These are phyloP conservation scores for Begonia fuchsioides DNA, from an alignment of 306 rosid species.

Conservation along the genomic window DNA sequence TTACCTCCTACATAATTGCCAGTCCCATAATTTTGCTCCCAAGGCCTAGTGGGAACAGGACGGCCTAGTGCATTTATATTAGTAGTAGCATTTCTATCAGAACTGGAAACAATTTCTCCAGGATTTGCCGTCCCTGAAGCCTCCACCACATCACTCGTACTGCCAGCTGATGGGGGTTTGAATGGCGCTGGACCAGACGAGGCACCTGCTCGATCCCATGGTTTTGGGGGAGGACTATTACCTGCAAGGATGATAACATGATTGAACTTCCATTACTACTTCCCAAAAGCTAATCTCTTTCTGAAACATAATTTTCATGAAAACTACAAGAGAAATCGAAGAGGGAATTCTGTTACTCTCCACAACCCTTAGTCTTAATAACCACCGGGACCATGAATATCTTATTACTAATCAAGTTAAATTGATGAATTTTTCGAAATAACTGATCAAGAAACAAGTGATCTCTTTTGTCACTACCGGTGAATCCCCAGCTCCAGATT, in stretches of 20 bases:
- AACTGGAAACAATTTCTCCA: conserved; percentile 71
- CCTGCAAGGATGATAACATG: conserved; percentile 29
- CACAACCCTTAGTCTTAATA: no score
- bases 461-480: no score
- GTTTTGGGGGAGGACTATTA: conserved; percentile 71
- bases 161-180: conserved; percentile 73
- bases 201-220: conserved; percentile 81
- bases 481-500: no score
- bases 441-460: no score
- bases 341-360: no score
- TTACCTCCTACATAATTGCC: conserved; percentile 54
- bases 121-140: conserved; percentile 93
- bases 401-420: no score
- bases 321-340: neutral
- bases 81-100: conserved; percentile 29
- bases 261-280: neutral
- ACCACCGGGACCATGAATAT: no score
- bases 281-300: neutral
- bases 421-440: no score
- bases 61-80: conserved; percentile 51
- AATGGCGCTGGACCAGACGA: conserved; percentile 85
- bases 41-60: conserved; percentile 88
- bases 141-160: conserved; percentile 85
- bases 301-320: neutral
- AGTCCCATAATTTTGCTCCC: conserved; percentile 77